phyloP scores from a whole-genome alignment of 1,284 basidiomycete species.

The Cutaneotrichosporon cutaneum region DNA sequence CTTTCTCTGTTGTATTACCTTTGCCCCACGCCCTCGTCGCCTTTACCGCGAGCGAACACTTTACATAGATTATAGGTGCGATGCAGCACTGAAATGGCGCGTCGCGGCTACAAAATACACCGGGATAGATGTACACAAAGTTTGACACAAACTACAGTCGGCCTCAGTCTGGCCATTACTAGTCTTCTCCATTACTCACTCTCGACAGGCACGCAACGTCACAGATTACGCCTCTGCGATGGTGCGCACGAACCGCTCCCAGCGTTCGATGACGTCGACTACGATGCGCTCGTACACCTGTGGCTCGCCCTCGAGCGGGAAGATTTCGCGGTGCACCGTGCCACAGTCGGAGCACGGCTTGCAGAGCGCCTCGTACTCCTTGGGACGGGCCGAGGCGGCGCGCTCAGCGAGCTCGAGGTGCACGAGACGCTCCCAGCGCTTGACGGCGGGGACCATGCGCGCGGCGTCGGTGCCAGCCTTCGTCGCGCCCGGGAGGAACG shows the following conservation, averaged over 20 bases:
- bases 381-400: constrained; percentile 14
- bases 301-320: constrained; percentile 32
- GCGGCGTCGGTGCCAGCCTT: constrained; percentile 19
- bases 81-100: background rate
- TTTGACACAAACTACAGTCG: background rate
- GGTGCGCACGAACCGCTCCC: constrained; percentile 45
- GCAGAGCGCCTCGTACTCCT: constrained; percentile 26
- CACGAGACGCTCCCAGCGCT: constrained; percentile 50
- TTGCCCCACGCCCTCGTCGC: background rate
- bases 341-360: constrained; percentile 46
- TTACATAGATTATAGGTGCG: constrained; percentile 6
- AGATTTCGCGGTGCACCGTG: constrained; percentile 46
- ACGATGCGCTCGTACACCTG: constrained; percentile 41
- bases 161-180: background rate
- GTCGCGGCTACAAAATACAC: background rate
- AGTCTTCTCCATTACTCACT: background rate
- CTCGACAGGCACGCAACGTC: background rate
- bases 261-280: constrained; percentile 42
- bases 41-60: background rate
- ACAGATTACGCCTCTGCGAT: constrained; percentile 18
- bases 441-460: constrained; percentile 36
- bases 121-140: background rate
- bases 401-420: constrained; percentile 51
- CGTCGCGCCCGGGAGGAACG: constrained; percentile 41
- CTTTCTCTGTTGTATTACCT: background rate